phyloP scores from a whole-genome alignment of 805 yeast genomes.

The Brettanomyces sp. region DNA sequence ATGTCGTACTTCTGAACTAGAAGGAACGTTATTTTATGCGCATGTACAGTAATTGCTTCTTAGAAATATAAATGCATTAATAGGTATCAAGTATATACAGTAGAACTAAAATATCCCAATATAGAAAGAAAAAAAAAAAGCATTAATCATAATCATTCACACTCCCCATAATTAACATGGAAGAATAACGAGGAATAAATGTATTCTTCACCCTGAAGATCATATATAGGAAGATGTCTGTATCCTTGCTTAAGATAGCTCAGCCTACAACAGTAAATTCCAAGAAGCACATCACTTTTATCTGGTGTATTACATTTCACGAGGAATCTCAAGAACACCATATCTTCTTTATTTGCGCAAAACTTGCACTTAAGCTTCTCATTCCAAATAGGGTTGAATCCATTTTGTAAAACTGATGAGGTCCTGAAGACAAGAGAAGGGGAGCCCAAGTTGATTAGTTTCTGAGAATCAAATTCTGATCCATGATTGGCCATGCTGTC shows the following conservation, averaged over 20 bases:
- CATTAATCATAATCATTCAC: not conserved
- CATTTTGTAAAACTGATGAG: constrained; percentile 46
- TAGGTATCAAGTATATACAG: not conserved
- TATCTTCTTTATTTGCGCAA: constrained; percentile 28
- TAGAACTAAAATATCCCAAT: no score
- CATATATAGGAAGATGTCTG: constrained; percentile 71
- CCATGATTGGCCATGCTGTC: not conserved
- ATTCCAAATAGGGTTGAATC: constrained; percentile 85
- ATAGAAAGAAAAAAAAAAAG: no score
- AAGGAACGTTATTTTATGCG: not conserved
- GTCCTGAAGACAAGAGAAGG: constrained; percentile 24
- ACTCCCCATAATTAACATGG: not conserved
- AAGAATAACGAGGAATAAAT: constrained; percentile 40
- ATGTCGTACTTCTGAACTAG: constrained; percentile 21
- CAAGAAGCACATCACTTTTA: constrained; percentile 27
- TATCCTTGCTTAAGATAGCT: constrained; percentile 67
- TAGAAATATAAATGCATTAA: not conserved
- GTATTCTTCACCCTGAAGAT: constrained; percentile 68
- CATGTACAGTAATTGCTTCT: not conserved
- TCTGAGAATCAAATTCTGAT: not conserved
- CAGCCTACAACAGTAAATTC: constrained; percentile 52
- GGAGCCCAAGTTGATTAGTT: not conserved
- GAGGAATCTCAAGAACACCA: constrained; percentile 48
- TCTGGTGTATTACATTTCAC: constrained; percentile 27
- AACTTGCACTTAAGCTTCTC: constrained; percentile 35